Percentiles rank a stretch among this genome's conserved stretches.
Evolutionary conservation across 2,329 filamentous ascomycete species (phyloP).

Genomic region (Xylaria arbuscula): DNA sequence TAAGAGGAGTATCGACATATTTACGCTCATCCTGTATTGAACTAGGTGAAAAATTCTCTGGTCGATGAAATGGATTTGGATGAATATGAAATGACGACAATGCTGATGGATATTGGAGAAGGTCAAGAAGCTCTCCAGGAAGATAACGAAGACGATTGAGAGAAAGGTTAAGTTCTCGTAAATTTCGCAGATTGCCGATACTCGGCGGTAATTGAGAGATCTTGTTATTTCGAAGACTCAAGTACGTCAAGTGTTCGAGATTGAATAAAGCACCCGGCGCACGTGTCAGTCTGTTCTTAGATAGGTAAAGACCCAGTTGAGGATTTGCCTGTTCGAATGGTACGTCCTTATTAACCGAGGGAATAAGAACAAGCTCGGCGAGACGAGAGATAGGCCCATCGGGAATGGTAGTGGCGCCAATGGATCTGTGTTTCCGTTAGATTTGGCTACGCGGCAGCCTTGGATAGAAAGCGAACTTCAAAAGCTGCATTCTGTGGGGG

Average conservation of each 20-base stretch:
- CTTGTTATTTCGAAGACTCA: slow-evolving; percentile 73
- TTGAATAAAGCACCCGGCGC: slow-evolving; percentile 72
- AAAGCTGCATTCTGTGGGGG: not conserved
- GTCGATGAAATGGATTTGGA: slow-evolving; percentile 71
- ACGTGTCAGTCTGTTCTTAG: slow-evolving; percentile 65
- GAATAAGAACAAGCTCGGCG: slow-evolving; percentile 64
- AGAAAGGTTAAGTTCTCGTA: slow-evolving; percentile 73
- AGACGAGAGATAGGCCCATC: slow-evolving; percentile 69
- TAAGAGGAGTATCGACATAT: not conserved
- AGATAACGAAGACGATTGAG: slow-evolving; percentile 71
- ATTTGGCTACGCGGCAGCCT: not conserved
- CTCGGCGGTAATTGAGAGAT: slow-evolving; percentile 70
- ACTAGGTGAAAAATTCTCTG: slow-evolving; percentile 40
- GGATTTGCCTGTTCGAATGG: slow-evolving; percentile 70
- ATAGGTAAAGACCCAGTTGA: slow-evolving; percentile 69
- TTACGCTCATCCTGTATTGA: slow-evolving; percentile 2
- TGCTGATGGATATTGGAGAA: slow-evolving; percentile 60
- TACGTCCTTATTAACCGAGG: slow-evolving; percentile 65
- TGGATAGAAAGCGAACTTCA: not conserved
- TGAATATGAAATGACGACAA: slow-evolving; percentile 66
- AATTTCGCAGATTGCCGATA: slow-evolving; percentile 67
- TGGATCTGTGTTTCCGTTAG: slow-evolving; percentile 48
- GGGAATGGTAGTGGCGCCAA: slow-evolving; percentile 64
- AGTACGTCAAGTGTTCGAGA: slow-evolving; percentile 69
- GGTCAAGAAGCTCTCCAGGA: slow-evolving; percentile 70